phyloP scores from a whole-genome alignment of 768 basidiomycete species.

The Panaeolus papilionaceus region DNA sequence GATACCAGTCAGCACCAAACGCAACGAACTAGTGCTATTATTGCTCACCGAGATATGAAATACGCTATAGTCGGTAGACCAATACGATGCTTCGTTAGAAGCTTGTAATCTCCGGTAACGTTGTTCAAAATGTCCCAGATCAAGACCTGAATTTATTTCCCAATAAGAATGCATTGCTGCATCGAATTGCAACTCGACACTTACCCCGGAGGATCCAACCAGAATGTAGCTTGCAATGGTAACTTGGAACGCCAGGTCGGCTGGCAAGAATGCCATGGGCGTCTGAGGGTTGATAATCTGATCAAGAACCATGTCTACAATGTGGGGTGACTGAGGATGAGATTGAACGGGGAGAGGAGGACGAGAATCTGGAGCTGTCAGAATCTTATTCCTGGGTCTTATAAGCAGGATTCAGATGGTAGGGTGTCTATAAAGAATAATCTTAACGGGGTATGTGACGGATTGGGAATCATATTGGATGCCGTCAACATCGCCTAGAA shows the following conservation, averaged over 20 bases:
- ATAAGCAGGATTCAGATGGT: conserved; percentile 8
- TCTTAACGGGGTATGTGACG: conserved; percentile 5
- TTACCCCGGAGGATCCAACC: conserved; percentile 22
- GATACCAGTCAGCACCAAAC: neutral
- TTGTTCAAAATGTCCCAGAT: conserved; percentile 36
- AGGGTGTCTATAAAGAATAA: neutral
- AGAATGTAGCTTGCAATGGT: conserved; percentile 23
- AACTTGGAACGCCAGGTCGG: conserved; percentile 23
- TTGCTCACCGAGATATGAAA: conserved; percentile 27
- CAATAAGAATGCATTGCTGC: neutral
- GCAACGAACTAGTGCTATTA: neutral
- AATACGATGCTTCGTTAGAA: conserved; percentile 26
- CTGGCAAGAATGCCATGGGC: conserved; percentile 27
- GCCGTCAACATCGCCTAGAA: conserved; percentile 11
- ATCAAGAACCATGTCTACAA: conserved; percentile 5
- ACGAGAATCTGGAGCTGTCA: conserved; percentile 5
- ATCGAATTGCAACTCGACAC: neutral
- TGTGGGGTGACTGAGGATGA: neutral
- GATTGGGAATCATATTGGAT: neutral
- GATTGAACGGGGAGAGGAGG: conserved; percentile 1
- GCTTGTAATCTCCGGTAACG: conserved; percentile 24
- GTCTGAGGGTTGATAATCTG: conserved; percentile 24
- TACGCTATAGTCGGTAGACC: conserved; percentile 29
- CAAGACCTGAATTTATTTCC: conserved; percentile 21
- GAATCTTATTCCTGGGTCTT: neutral